Evolutionary conservation across 108 stramenopile species (phyloP), one percentile per base, ranked within the genome.

Genomic region (Thalassiosira profunda): DNA sequence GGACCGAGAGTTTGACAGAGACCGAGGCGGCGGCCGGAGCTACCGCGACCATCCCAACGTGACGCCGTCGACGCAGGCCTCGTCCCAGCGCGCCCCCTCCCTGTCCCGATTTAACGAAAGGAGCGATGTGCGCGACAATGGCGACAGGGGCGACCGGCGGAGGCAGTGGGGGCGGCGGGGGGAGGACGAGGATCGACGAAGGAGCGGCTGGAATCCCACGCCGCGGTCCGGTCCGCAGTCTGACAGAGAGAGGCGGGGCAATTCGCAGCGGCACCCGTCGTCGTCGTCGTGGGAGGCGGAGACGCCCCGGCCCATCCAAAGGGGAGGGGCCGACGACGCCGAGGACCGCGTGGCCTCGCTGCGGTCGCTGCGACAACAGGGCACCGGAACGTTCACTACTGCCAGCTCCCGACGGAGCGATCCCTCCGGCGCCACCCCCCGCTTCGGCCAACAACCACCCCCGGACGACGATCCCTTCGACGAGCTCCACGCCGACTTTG

Each of bases 61-160:
- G 12, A 81, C 76, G 34, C 83, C 64, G 6, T 79, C 80, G 28
- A 84, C 71, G 10, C 57, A 55, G 21, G 63, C 77, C 29, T 78
- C 77, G 11, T 59, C 72, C 10, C 26, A 30, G 18, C 29, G 29
- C 38, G 23, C 62, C 15, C 29, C 45, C 5, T 48, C 33, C 4
- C n/a, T 35, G 28, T 30, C 45, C 5, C 15, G 28, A 14, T 28
- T 8, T 37, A 54, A n/a, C 15, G 23, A 44, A 6, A 31, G 49
- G 29, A 25, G 70, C n/a, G 24, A 41, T 37, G 31, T 10, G 9
- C 52, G 41, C 15, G 34, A 31, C 42, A 33, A 44, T 30, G 17
- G 59, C 25, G 18, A 35, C 15, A 48, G n/a, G 29, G 43, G 43
- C 23, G 44, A 54, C 7, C 21, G 41, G 7, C 54, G 26, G 7